These are phyloP conservation scores for Thalia dealbata DNA, from an alignment of 176 grass and related monocot genomes.

Conservation along the genomic window DNA sequence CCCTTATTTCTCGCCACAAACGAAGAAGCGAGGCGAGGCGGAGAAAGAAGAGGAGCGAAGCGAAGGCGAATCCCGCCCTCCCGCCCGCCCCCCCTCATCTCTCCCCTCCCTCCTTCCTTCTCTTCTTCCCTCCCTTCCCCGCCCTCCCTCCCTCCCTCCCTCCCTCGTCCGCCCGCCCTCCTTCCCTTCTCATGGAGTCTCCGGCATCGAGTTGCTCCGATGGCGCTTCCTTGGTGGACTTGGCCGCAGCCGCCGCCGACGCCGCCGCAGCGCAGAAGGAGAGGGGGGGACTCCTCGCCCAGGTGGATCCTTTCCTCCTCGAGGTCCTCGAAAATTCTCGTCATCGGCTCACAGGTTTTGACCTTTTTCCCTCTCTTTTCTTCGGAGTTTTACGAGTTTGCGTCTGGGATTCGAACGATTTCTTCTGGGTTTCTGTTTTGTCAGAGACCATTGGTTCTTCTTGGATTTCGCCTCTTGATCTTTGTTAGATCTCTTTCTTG, in stretches of 20 bases:
- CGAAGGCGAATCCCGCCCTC: conserved; percentile 2
- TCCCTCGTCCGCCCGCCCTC: background rate
- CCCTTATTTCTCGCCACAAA: conserved; percentile 5
- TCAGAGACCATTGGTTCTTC: background rate
- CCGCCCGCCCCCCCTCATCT: background rate
- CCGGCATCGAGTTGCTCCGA: conserved; percentile 4
- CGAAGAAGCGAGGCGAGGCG: background rate
- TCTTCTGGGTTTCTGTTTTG: background rate
- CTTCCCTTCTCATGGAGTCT: conserved; percentile 11
- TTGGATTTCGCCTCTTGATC: background rate
- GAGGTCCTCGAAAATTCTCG: conserved; percentile 14
- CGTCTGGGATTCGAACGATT: background rate
- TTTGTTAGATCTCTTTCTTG: background rate
- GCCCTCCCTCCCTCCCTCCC: background rate
- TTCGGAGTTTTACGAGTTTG: background rate
- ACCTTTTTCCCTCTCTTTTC: background rate
- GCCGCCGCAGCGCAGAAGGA: background rate
- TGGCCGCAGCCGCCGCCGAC: background rate
- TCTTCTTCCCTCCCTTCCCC: background rate
- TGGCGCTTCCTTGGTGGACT: background rate
- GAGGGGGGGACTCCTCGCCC: background rate
- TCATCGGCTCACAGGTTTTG: conserved; percentile 13
- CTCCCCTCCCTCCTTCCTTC: background rate
- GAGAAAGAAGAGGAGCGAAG: conserved; percentile 7
- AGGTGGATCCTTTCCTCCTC: conserved; percentile 10